A percentile compares a stretch with the other conserved stretches of the same genome.
phyloP scores from a whole-genome alignment of 179 eudicot genomes.

The Kewa caespitosa region DNA sequence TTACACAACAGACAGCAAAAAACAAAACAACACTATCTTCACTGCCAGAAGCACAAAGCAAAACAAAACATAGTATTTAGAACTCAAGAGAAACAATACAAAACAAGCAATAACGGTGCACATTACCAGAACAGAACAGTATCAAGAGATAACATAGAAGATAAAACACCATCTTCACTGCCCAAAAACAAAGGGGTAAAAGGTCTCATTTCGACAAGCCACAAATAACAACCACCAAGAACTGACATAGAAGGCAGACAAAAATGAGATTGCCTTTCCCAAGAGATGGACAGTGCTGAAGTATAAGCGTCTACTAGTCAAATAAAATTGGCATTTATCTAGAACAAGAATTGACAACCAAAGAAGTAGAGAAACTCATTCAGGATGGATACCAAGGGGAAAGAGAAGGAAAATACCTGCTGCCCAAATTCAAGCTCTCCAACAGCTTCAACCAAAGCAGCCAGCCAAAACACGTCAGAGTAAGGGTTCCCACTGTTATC shows the following conservation, averaged over 20 bases:
- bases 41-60: too few relatives aligned
- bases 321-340: neutral
- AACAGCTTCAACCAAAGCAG: conserved; percentile 82
- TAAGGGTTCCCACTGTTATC: conserved; percentile 91
- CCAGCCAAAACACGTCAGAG: conserved; percentile 92
- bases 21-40: neutral
- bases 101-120: neutral
- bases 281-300: neutral
- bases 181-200: neutral
- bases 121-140: neutral
- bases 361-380: neutral
- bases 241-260: neutral
- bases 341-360: neutral
- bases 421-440: conserved; percentile 98
- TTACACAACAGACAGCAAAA: too few relatives aligned
- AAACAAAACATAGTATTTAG: too few relatives aligned
- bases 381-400: conserved; percentile 1
- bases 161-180: neutral
- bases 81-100: too few relatives aligned
- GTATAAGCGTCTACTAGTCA: neutral
- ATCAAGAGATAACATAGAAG: neutral
- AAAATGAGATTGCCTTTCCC: neutral
- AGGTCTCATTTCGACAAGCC: neutral
- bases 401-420: conserved; percentile 52
- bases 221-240: neutral